Conservation (phyloP, 306 rosid species). For the Arachis stenosperma region DNA sequence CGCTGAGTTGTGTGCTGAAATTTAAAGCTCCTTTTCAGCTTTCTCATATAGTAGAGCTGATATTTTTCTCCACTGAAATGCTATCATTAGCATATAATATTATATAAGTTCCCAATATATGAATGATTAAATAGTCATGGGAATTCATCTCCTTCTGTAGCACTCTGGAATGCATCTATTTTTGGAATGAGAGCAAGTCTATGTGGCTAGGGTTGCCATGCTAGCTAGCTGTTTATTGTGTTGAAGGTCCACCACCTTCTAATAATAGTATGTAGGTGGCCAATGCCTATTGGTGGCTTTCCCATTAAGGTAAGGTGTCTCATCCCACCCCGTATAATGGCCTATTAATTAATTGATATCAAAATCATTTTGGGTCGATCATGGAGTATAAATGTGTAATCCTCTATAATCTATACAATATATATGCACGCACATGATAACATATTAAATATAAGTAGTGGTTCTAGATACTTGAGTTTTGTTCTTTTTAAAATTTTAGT, state of each 20-base stretch:
- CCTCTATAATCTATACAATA: background rate
- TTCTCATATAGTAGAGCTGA: too few species aligned
- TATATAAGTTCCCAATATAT: too few species aligned
- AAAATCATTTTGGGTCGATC: constrained; percentile 24
- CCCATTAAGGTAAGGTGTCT: constrained; percentile 50
- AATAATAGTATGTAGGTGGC: constrained; percentile 38
- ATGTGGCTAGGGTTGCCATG: background rate
- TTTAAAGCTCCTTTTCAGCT: too few species aligned
- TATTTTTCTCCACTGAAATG: too few species aligned
- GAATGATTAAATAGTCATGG: background rate
- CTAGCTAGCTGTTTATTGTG: background rate
- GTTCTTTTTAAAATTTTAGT: constrained; percentile 11
- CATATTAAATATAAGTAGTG: background rate
- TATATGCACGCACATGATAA: constrained; percentile 18
- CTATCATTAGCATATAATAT: background rate
- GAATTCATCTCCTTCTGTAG: background rate
- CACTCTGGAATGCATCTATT: background rate
- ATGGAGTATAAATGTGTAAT: constrained; percentile 8
- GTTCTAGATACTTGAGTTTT: constrained; percentile 42
- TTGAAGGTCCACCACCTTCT: constrained; percentile 44
- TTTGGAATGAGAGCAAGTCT: background rate
- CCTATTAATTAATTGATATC: constrained; percentile 19
- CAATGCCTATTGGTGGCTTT: constrained; percentile 33
- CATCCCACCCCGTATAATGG: constrained; percentile 15
- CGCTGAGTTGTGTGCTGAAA: too few species aligned